phyloP scores from a whole-genome alignment of 176 grass and related monocot species.

The Musa itinerans region DNA sequence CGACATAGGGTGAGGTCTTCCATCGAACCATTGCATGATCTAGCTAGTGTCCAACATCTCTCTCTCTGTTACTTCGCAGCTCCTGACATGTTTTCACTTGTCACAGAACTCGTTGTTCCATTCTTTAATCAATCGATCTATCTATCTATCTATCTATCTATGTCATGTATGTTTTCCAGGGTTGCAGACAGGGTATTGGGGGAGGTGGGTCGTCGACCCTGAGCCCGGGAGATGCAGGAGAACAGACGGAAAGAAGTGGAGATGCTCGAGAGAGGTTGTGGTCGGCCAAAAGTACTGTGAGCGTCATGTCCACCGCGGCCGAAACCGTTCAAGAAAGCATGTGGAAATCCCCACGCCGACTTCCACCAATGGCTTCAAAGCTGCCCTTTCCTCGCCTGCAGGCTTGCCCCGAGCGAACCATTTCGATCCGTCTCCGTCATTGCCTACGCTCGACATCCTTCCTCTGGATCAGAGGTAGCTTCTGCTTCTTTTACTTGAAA shows the following conservation, averaged over 20 bases:
- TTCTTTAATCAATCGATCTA: background rate
- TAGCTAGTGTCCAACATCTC: background rate
- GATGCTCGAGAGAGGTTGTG: slow-evolving; percentile 19
- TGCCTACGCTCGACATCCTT: background rate
- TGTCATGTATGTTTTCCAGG: background rate
- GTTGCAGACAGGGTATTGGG: slow-evolving; percentile 9
- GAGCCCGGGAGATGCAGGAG: slow-evolving; percentile 17
- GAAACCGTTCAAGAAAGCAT: slow-evolving; percentile 29
- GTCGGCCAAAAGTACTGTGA: slow-evolving; percentile 26
- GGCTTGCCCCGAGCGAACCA: background rate
- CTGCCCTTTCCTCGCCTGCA: background rate
- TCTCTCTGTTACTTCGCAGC: background rate
- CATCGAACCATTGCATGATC: background rate
- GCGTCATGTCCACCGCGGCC: slow-evolving; percentile 16
- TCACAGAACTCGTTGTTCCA: too few relatives aligned
- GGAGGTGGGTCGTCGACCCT: background rate
- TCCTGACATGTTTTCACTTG: background rate
- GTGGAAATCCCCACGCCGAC: slow-evolving; percentile 14
- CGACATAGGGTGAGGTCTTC: background rate
- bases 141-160: too few relatives aligned
- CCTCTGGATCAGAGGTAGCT: slow-evolving; percentile 9
- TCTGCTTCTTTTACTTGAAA: background rate
- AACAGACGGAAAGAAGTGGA: slow-evolving; percentile 24
- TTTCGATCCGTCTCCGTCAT: background rate
- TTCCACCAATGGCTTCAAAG: background rate